Base-by-base conservation (phyloP, 306 rosid genomes). In the Gillenia trifoliata region DNA sequence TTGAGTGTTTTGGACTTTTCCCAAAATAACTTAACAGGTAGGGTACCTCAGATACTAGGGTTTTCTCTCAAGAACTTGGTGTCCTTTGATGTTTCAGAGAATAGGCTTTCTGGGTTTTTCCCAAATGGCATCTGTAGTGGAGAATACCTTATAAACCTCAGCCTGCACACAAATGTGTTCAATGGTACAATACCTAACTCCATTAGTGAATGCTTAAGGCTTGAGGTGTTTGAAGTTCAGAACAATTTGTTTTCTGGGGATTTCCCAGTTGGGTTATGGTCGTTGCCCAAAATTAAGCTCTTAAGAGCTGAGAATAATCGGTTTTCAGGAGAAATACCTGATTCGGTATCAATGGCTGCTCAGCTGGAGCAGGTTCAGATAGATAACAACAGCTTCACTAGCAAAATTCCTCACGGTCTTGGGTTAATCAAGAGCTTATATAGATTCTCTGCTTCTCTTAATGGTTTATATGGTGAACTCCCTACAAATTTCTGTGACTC, bases 351-450 rank as follows among this genome's bases (percentile, higher is more conserved):
- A n/a, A 82, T 62, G 81, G 96, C 97, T 81, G 64, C 77, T 74
- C 90, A 87, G 28, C 83, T 94, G 68, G 99, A 94, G 88, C 99
- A 94, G 80, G 89, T 94, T 86, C 99, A 94, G 81, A 84, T 94
- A 77, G 99, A 94, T 81, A 90, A 88, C 76, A 94, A 94, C 80
- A 85, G 68, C 70, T 88, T 94, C 72, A 75, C 60, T 3, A 84
- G 97, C 45, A 83, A 73, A 79, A 85, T 94, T 62, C 99, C 99
- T 65, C 81, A 73, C 25, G 92, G 96, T 64, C 90, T 94, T 54
- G 99, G 99, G 56, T 40, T 67, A 55, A 85, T 94, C 41, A 84
- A 86, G 76, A 92, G 90, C 86, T 87, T 94, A 41, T 94, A 94
- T 73, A 87, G 97, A 86, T 94, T 94, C 76, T 91, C 99, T 33